Base-by-base conservation (phyloP, 2,329 filamentous ascomycete species). In the Venturia pyrina region DNA sequence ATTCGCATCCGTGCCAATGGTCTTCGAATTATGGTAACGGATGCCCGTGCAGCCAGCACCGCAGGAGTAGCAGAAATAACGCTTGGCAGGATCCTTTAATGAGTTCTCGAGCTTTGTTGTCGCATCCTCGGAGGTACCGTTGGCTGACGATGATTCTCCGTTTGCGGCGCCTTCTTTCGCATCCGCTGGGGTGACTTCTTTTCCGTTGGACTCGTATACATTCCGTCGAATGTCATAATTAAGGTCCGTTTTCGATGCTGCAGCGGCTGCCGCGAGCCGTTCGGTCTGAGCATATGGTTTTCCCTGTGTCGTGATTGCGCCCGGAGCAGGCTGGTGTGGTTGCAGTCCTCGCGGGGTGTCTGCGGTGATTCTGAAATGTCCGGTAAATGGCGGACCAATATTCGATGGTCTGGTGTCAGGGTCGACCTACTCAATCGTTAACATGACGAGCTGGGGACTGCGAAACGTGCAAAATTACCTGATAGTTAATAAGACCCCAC, bases 401-500 rank as follows among this genome's bases (percentile, higher is more conserved):
- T 93, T 95, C 1, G 95, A 97, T 11, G 95, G 95, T 67, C 95
- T 86, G 70, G 95, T 93, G 74, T 97, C 93, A 40, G 93, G 91
- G 78, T 99, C 95, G 73, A 99, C 93, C 93, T 98, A 69, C 28
- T 6, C 40, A 32, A 28, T 50, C 41, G 63, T 65, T 59, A 65
- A 50, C 13, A n/a, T 28, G n/a, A n/a, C 5, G 17, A n/a, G 13
- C 19, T 24, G 6, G 15, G 6, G n/a, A n/a, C 24, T 19, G 48
- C 43, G 13, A 15, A n/a, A 19, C 34, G 15, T 32, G 19, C 17
- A 67, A 40, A 70, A 77, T 69, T 82, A 96, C 93, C 83, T 99
- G 95, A 75, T 99, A 99, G 78, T 99, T 99, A 76, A 99, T 97
- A 73, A 99, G 81, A 8, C 95, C 95, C 95, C 95, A 99, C 76